Evolutionary conservation across 257 asterid species (phyloP).

Genomic region (Scutellaria galericulata): DNA sequence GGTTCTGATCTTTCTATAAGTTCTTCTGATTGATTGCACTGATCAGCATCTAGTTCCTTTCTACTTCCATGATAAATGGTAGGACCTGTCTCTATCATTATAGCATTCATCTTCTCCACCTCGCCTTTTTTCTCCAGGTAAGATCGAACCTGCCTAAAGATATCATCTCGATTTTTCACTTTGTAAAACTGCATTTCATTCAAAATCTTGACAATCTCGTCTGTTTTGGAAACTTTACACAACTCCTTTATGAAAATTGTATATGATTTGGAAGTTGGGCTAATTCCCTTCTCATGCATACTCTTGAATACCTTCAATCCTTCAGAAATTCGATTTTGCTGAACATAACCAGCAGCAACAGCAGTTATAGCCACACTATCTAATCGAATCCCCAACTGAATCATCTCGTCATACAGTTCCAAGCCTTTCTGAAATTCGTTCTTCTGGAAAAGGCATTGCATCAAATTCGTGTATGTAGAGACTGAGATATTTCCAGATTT

Average conservation of each 20-base stretch:
- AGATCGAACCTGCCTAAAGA: conserved; percentile 45
- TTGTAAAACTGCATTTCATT: conserved; percentile 55
- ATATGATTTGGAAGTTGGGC: conserved; percentile 55
- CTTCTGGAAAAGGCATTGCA: conserved; percentile 64
- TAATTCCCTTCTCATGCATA: conserved; percentile 61
- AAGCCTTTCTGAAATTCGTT: conserved; percentile 65
- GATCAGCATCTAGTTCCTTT: conserved; percentile 27
- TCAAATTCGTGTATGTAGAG: conserved; percentile 65
- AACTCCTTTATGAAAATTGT: conserved; percentile 66
- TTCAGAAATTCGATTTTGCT: conserved; percentile 61
- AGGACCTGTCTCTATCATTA: conserved; percentile 41
- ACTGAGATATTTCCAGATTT: conserved; percentile 48
- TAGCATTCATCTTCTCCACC: conserved; percentile 42
- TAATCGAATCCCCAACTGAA: conserved; percentile 54
- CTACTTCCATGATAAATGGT: conserved; percentile 28
- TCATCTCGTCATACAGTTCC: conserved; percentile 70
- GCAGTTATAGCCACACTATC: conserved; percentile 71
- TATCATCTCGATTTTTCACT: conserved; percentile 46
- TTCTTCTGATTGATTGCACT: conserved; percentile 37
- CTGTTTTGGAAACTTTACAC: conserved; percentile 61
- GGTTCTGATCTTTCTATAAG: conserved; percentile 24
- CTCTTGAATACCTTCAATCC: conserved; percentile 62
- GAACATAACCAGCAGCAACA: conserved; percentile 61
- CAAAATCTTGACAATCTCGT: conserved; percentile 59
- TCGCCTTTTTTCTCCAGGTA: conserved; percentile 66